Percentiles rank a stretch among this genome's conserved stretches.
Evolutionary conservation across 1,139 yeast species (phyloP).

Genomic region (Geotrichum aggregatum): DNA sequence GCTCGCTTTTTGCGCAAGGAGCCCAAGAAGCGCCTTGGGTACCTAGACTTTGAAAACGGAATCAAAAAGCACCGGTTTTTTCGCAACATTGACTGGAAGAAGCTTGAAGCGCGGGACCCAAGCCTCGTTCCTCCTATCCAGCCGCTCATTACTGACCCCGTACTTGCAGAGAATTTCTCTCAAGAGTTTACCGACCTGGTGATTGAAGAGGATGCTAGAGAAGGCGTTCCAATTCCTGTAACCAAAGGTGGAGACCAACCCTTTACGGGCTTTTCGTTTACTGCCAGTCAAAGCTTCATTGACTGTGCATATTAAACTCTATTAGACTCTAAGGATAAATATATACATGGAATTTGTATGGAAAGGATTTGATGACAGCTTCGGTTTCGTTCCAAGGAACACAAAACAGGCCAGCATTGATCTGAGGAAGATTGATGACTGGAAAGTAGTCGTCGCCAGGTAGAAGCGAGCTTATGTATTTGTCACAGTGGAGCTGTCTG

Average conservation of each 20-base stretch:
- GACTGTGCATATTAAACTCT: conserved; percentile 26
- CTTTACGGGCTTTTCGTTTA: conserved; percentile 37
- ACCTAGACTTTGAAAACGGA: conserved; percentile 56
- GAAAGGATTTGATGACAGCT: conserved; percentile 9
- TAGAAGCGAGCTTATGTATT: conserved; percentile 9
- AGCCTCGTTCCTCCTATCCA: conserved; percentile 68
- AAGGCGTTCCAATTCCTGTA: conserved; percentile 36
- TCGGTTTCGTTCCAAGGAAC: conserved; percentile 9
- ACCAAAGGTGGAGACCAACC: conserved; percentile 17
- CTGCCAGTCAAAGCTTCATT: conserved; percentile 35
- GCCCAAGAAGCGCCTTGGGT: conserved; percentile 67
- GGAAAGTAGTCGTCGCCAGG: conserved; percentile 23
- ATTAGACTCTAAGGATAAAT: not conserved
- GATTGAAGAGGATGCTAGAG: conserved; percentile 18
- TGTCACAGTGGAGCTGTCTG: conserved; percentile 36
- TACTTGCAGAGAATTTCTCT: conserved; percentile 88
- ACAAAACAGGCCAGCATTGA: conserved; percentile 69
- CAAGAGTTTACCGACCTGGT: conserved; percentile 79
- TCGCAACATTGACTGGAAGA: conserved; percentile 73
- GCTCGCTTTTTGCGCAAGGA: conserved; percentile 69
- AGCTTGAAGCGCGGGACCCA: conserved; percentile 48
- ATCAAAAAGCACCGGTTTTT: conserved; percentile 74
- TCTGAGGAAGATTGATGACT: conserved; percentile 60
- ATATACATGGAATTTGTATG: conserved; percentile 15
- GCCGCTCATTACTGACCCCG: conserved; percentile 81